These are phyloP conservation scores for Ceratorhiza oryzae-sativae DNA, from an alignment of 1,284 basidiomycete genomes.

Conservation along the genomic window DNA sequence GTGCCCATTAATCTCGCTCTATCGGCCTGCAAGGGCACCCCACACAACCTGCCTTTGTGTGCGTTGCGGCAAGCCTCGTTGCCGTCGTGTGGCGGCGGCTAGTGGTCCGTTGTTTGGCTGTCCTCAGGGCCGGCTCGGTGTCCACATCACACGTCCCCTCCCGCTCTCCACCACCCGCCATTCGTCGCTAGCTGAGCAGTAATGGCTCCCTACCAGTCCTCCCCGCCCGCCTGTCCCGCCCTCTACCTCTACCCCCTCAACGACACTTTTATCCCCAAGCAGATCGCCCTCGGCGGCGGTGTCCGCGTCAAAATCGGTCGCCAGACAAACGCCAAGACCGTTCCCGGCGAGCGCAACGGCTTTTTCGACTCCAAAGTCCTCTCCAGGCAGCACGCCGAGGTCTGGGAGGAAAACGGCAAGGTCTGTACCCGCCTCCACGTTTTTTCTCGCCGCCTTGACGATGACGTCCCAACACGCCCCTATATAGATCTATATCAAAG, in stretches of 20 bases:
- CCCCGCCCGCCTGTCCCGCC: conserved; percentile 60
- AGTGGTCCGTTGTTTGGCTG: background rate
- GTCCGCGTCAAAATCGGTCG: conserved; percentile 94
- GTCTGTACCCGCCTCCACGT: conserved; percentile 54
- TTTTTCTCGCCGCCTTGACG: conserved; percentile 1
- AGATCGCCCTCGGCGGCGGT: conserved; percentile 81
- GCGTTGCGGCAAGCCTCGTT: conserved; percentile 6
- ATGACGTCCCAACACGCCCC: conserved; percentile 34
- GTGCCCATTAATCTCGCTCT: background rate
- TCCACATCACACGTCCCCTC: conserved; percentile 31
- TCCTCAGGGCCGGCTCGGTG: conserved; percentile 12
- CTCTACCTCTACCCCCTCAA: conserved; percentile 95
- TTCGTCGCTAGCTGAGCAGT: background rate
- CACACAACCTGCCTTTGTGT: background rate
- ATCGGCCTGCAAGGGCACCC: background rate
- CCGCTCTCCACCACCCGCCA: conserved; percentile 14
- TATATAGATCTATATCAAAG: conserved; percentile 91
- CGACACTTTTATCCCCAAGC: conserved; percentile 95
- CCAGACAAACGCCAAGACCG: conserved; percentile 96
- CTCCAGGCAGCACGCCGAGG: conserved; percentile 94
- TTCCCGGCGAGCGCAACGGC: conserved; percentile 93
- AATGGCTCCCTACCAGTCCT: conserved; percentile 41
- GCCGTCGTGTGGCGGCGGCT: conserved; percentile 15
- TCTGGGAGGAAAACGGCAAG: conserved; percentile 93
- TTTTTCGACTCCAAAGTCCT: conserved; percentile 98